Base-by-base conservation (phyloP, 1,139 yeast genomes). In the Candida sanyaensis region DNA sequence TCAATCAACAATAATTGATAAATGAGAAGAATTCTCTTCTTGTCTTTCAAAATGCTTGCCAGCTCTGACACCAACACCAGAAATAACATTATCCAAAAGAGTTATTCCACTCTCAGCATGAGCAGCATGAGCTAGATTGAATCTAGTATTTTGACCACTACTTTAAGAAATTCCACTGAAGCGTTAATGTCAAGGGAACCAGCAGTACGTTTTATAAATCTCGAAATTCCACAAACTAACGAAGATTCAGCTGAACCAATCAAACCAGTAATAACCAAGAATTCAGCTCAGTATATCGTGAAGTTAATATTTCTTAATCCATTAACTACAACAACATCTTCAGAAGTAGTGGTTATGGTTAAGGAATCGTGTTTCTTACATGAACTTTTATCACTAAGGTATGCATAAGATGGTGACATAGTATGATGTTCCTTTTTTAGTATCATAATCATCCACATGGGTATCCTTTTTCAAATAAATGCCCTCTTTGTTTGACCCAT, bases 221-320 rank as follows among this genome's bases (percentile, higher is more conserved):
- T 90, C 37, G 77, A 68, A 48, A 80, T 56, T 0, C 83, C 83
- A 52, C 69, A 68, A 38, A 86, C 68, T 42, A 86, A 66, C 2
- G 90, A 82, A 0, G 88, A 73, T 57, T 87, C 87, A 42, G 95
- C 95, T 0, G 88, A 73, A 2, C 93, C 93, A 58, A 86, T 83
- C 6, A 80, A 62, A 32, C 95, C 95, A 1, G 88, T 83, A n/a
- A 87, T 72, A 50, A 84, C 84, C 6, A 86, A 69, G 52, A 87
- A 81, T n/a, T n/a, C n/a, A n/a, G n/a, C n/a, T n/a, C n/a, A n/a
- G n/a, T n/a, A n/a, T n/a, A n/a, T n/a, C n/a, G n/a, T n/a, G n/a
- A n/a, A n/a, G n/a, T n/a, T n/a, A 10, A 64, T 49, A 43, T 62
- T 46, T 8, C 52, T 54, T 39, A 64, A 56, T 5, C 56, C 56